phyloP scores from a whole-genome alignment of 495 filamentous ascomycete species.

The Lindgomyces ingoldianus region DNA sequence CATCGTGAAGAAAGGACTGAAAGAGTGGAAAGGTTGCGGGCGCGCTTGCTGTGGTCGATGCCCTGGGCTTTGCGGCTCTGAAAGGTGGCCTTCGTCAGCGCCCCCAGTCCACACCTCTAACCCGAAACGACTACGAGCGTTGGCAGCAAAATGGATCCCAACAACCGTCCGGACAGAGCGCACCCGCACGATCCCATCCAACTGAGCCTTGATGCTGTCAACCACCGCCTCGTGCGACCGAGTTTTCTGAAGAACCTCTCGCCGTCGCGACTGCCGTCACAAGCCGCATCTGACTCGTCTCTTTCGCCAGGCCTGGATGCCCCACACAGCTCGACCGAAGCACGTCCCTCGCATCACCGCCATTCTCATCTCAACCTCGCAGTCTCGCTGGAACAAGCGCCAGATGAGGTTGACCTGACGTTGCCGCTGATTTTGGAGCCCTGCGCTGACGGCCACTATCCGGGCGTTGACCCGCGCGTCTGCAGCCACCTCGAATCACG shows the following conservation, averaged over 20 bases:
- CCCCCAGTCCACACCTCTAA: slow-evolving; percentile 8
- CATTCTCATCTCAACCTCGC: slow-evolving; percentile 24
- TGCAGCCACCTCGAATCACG: slow-evolving; percentile 22
- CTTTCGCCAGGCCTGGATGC: slow-evolving; percentile 18
- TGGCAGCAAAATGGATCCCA: slow-evolving; percentile 25
- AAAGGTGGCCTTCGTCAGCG: slow-evolving; percentile 21
- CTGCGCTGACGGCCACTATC: slow-evolving; percentile 15
- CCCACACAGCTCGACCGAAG: slow-evolving; percentile 11
- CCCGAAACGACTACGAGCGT: slow-evolving; percentile 17
- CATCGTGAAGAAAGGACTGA: slow-evolving; percentile 11
- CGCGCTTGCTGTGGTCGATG: too few species aligned
- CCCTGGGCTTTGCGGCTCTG: background rate
- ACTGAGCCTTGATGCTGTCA: slow-evolving; percentile 30
- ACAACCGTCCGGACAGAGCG: slow-evolving; percentile 14
- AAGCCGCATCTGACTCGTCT: slow-evolving; percentile 34
- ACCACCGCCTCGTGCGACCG: slow-evolving; percentile 16
- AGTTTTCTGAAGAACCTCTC: slow-evolving; percentile 32
- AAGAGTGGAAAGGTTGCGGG: background rate
- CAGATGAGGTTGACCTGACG: slow-evolving; percentile 18
- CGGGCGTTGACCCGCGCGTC: slow-evolving; percentile 20
- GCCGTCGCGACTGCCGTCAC: slow-evolving; percentile 32
- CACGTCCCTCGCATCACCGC: slow-evolving; percentile 21
- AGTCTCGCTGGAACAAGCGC: slow-evolving; percentile 15
- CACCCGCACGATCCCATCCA: slow-evolving; percentile 30
- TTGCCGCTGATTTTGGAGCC: slow-evolving; percentile 27